phyloP scores from a whole-genome alignment of 139 green algal species.

The Astrephomene gubernaculifera region DNA sequence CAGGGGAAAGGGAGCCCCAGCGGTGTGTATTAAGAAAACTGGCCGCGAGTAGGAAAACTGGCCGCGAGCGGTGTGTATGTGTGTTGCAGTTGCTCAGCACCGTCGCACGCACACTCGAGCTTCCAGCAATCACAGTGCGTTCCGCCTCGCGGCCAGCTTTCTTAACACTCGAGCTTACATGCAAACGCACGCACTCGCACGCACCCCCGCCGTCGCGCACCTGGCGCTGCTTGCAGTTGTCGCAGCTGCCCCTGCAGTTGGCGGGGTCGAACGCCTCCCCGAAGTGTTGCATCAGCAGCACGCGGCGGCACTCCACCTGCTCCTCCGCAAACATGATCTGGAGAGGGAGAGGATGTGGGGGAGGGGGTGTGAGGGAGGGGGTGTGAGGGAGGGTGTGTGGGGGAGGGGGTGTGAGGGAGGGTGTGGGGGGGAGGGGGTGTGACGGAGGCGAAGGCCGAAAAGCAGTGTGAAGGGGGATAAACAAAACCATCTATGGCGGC shows the following conservation, averaged over 20 bases:
- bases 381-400: not conserved
- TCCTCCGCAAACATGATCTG: constrained; percentile 89
- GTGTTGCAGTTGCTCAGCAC: too few relatives aligned
- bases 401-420: not conserved
- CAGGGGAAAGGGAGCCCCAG: too few relatives aligned
- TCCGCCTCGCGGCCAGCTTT: too few relatives aligned
- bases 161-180: too few relatives aligned
- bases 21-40: too few relatives aligned
- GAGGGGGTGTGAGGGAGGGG: not conserved
- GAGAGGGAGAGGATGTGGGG: not conserved
- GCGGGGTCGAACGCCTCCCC: constrained; percentile 77
- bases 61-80: too few relatives aligned
- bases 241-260: constrained; percentile 80
- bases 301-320: constrained; percentile 79
- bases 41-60: too few relatives aligned
- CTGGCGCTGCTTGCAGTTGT: constrained; percentile 72
- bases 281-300: constrained; percentile 90
- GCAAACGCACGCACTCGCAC: too few relatives aligned
- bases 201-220: not conserved
- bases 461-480: not conserved
- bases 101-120: too few relatives aligned
- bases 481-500: not conserved
- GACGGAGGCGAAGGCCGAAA: not conserved
- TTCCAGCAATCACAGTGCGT: too few relatives aligned
- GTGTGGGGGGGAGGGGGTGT: not conserved